Evolutionary conservation across 2,329 filamentous ascomycete species (phyloP).

Genomic region (Colletotrichum sidae): DNA sequence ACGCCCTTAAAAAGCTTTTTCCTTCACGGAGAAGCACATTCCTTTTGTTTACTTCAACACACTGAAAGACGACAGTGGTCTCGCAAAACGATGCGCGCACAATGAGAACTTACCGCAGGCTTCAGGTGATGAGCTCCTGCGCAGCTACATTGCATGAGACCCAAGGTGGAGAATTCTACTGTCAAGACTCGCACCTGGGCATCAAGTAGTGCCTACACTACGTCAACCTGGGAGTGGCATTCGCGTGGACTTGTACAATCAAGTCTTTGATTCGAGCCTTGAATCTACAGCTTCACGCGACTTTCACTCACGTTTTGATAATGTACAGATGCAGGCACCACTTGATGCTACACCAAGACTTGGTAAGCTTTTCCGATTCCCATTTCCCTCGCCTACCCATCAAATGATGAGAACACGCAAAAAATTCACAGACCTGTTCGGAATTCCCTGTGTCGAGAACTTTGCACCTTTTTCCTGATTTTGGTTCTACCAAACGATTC

Average conservation of each 20-base stretch:
- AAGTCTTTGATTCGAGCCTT: too few species aligned
- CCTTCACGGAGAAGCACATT: not conserved
- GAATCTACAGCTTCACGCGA: too few species aligned
- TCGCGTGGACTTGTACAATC: too few species aligned
- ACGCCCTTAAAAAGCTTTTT: constrained; percentile 3
- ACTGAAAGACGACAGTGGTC: not conserved
- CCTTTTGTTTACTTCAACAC: not conserved
- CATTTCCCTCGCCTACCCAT: not conserved
- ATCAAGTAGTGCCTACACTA: constrained; percentile 3
- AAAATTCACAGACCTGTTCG: constrained; percentile 49
- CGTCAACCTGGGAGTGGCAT: too few species aligned
- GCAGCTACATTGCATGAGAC: too few species aligned
- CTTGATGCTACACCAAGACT: not conserved
- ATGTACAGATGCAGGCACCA: too few species aligned
- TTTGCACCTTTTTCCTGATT: constrained; percentile 41
- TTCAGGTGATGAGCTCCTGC: too few species aligned
- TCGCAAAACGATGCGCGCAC: not conserved
- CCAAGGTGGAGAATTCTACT: too few species aligned
- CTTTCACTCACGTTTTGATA: too few species aligned
- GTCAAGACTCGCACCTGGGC: not conserved
- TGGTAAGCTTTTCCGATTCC: constrained; percentile 14
- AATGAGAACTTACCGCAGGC: too few species aligned
- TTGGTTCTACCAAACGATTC: not conserved
- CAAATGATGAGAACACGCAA: constrained; percentile 45
- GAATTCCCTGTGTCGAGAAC: constrained; percentile 46